Evolutionary conservation across 1,284 basidiomycete species (phyloP).

Genomic region (Cryptococcus wingfieldii): DNA sequence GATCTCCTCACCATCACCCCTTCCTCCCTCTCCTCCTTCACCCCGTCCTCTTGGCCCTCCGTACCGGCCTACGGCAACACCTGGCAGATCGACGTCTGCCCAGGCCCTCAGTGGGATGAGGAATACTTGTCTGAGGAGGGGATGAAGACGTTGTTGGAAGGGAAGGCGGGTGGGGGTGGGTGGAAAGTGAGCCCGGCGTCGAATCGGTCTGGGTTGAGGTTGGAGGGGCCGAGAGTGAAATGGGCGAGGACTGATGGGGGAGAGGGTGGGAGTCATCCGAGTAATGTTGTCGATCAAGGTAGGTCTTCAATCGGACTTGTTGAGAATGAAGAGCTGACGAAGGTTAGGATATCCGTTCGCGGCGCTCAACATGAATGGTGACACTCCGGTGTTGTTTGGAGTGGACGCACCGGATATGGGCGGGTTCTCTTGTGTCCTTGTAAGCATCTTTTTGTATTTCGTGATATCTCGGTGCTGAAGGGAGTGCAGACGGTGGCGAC

Average conservation of each 20-base stretch:
- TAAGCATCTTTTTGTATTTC: not conserved
- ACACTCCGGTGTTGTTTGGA: slow-evolving; percentile 58
- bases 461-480: not conserved
- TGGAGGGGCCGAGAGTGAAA: slow-evolving; percentile 50
- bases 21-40: not conserved
- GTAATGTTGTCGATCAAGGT: slow-evolving; percentile 62
- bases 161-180: slow-evolving; percentile 2
- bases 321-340: not conserved
- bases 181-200: slow-evolving; percentile 34
- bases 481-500: not conserved
- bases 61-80: slow-evolving; percentile 2
- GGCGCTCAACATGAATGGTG: slow-evolving; percentile 60
- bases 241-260: slow-evolving; percentile 62
- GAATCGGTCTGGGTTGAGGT: slow-evolving; percentile 39
- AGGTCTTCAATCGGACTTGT: not conserved
- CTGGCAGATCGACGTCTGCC: slow-evolving; percentile 9
- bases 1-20: slow-evolving; percentile 42
- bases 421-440: slow-evolving; percentile 19
- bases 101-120: slow-evolving; percentile 21
- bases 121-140: slow-evolving; percentile 19
- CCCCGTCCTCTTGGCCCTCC: not conserved
- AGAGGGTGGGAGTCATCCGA: slow-evolving; percentile 65
- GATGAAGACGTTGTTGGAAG: slow-evolving; percentile 23
- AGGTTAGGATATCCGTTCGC: slow-evolving; percentile 56
- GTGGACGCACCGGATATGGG: slow-evolving; percentile 34